Evolutionary conservation across 352 stramenopile genomes (phyloP).

Genomic region (Peronospora destructor): DNA sequence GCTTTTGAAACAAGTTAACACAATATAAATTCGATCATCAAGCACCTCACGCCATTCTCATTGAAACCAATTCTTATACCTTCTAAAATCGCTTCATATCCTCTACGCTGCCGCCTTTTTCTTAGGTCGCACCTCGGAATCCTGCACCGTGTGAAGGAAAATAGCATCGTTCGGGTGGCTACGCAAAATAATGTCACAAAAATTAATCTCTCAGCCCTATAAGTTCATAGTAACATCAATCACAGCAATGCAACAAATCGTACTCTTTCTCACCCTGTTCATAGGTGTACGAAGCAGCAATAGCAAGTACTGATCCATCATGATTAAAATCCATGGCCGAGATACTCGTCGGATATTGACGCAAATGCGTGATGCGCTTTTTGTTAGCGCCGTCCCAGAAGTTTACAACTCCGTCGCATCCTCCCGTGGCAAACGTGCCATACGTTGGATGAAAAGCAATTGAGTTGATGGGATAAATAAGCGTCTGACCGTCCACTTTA

Average conservation of each 20-base stretch:
- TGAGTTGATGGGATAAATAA: conserved; percentile 94
- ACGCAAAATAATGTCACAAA: conserved; percentile 5
- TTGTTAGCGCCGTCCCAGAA: conserved; percentile 94
- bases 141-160: conserved; percentile 87
- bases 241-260: conserved; percentile 11
- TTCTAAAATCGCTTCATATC: neutral
- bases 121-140: conserved; percentile 83
- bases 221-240: neutral
- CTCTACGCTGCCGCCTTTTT: conserved; percentile 35
- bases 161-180: conserved; percentile 91
- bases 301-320: conserved; percentile 89
- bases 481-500: conserved; percentile 70
- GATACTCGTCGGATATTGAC: conserved; percentile 82
- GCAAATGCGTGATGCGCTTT: conserved; percentile 89
- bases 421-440: conserved; percentile 93
- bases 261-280: conserved; percentile 95
- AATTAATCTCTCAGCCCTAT: neutral
- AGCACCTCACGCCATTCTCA: too few relatives aligned
- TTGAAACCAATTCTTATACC: too few relatives aligned
- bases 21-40: too few relatives aligned
- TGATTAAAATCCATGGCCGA: conserved; percentile 91
- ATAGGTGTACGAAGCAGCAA: conserved; percentile 96
- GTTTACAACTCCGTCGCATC: conserved; percentile 90
- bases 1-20: too few relatives aligned
- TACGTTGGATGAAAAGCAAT: conserved; percentile 93